Evolutionary conservation across 2,329 filamentous ascomycete genomes (phyloP), one percentile per base, ranked within the genome.

Genomic region (Ophiocordyceps camponoti-rufipedis): DNA sequence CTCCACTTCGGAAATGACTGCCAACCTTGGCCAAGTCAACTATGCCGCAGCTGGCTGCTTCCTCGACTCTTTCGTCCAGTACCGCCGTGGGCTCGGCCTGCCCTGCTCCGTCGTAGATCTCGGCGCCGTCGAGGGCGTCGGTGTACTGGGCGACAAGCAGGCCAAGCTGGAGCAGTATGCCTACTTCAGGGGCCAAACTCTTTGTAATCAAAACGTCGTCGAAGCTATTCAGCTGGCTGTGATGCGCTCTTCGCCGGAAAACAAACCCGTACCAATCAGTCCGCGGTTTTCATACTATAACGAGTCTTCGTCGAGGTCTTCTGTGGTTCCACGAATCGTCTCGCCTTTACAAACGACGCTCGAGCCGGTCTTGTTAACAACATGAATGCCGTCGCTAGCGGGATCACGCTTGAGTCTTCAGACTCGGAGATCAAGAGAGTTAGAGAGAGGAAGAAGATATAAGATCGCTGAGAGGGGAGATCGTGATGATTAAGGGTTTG

Each of bases 41-140:
- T 62, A 62, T 44, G 51, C 52, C 12, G 55, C 58, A 4, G 58
- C 54, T 3, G 62, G 62, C 48, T 51, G 53, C n/a, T 61, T 54
- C 49, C 51, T 59, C 18, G 58, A 61, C 46, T 50, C 52, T 3
- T 49, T 59, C 19, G 47, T 45, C 9, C 47, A 49, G 32, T 48
- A 50, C 45, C 49, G 51, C 16, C 51, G 47, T 28, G 14, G 41
- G n/a, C 33, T 45, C 5, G 41, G 41, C 5, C 33, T 49, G n/a
- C 45, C 47, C 2, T 45, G 43, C 35, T 49, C 47, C 13, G 43
- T 45, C 3, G 41, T 49, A 11, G 45, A 47, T 23, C 19, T 49
- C 19, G 51, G 51, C 0, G 42, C 18, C 18, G 33, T 45, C 33
- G 42, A 46, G 18, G 45, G 42, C 14, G 29, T 46, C 11, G 45